phyloP scores from a whole-genome alignment of 2,329 filamentous ascomycete genomes.

The Hypoxylon rubiginosum region DNA sequence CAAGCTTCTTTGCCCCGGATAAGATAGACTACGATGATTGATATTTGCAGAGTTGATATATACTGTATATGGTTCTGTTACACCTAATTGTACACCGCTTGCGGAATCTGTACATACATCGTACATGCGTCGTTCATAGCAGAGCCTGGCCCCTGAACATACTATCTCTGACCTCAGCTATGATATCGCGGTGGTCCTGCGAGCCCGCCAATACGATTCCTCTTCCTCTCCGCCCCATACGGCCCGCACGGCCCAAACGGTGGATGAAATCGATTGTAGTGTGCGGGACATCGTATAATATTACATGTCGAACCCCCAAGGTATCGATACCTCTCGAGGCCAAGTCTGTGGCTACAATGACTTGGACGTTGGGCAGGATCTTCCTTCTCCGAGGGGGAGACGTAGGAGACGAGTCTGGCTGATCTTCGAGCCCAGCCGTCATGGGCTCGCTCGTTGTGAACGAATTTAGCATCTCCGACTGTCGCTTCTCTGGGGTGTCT shows the following conservation, averaged over 20 bases:
- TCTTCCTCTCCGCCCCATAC: slow-evolving; percentile 91
- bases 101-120: slow-evolving; percentile 8
- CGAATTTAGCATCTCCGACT: slow-evolving; percentile 79
- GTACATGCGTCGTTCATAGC: slow-evolving; percentile 62
- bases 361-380: slow-evolving; percentile 81
- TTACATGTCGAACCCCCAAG: slow-evolving; percentile 87
- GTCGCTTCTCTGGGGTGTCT: slow-evolving; percentile 83
- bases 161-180: slow-evolving; percentile 90
- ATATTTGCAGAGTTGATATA: slow-evolving; percentile 30
- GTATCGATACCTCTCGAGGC: slow-evolving; percentile 96
- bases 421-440: slow-evolving; percentile 45
- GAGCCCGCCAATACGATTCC: slow-evolving; percentile 93
- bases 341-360: slow-evolving; percentile 93
- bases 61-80: slow-evolving; percentile 34
- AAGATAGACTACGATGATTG: background rate
- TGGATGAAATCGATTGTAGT: slow-evolving; percentile 99
- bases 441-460: slow-evolving; percentile 73
- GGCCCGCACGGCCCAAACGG: slow-evolving; percentile 88
- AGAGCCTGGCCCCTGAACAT: slow-evolving; percentile 87
- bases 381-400: slow-evolving; percentile 57
- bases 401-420: slow-evolving; percentile 29
- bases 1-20: background rate
- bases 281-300: slow-evolving; percentile 97
- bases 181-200: slow-evolving; percentile 89
- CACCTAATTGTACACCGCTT: slow-evolving; percentile 13